These are phyloP conservation scores for Nitzschia sp. DNA, from an alignment of 108 stramenopile genomes.

Conservation along the genomic window DNA sequence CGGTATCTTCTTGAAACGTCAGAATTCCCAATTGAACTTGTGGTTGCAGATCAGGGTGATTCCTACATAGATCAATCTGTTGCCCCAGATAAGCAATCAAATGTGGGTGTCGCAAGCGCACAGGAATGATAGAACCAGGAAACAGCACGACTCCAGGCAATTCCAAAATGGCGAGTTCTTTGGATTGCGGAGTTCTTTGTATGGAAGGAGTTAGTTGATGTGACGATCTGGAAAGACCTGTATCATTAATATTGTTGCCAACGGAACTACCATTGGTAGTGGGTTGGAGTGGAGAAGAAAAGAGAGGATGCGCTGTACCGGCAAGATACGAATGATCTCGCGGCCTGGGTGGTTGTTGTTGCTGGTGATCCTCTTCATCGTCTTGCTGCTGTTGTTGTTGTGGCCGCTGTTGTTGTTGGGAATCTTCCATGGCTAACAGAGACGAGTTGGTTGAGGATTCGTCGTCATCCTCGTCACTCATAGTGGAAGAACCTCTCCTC, in stretches of 20 bases:
- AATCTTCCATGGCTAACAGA: too few species aligned
- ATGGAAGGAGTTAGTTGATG: background rate
- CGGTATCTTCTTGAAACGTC: constrained; percentile 13
- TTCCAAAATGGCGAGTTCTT: constrained; percentile 62
- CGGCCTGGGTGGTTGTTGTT: constrained; percentile 9
- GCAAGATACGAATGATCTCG: constrained; percentile 64
- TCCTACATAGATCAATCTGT: constrained; percentile 58
- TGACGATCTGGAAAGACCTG: background rate
- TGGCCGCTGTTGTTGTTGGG: background rate
- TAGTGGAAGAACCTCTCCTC: too few species aligned
- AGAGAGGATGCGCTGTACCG: constrained; percentile 50
- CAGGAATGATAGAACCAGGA: constrained; percentile 63
- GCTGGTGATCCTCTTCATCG: too few species aligned
- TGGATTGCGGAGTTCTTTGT: background rate
- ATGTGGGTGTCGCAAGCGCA: constrained; percentile 51
- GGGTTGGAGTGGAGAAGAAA: constrained; percentile 10
- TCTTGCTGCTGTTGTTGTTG: background rate
- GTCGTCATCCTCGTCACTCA: too few species aligned
- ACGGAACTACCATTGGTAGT: background rate
- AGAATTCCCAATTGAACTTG: constrained; percentile 41
- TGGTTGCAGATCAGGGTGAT: constrained; percentile 36
- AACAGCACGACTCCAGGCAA: constrained; percentile 71
- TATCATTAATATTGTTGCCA: background rate
- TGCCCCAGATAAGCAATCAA: constrained; percentile 63
- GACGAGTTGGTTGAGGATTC: too few species aligned